Evolutionary conservation across 1,284 basidiomycete species (phyloP), one percentile per base, ranked within the genome.

Genomic region (Microbotryum lychnidis-dioicae): DNA sequence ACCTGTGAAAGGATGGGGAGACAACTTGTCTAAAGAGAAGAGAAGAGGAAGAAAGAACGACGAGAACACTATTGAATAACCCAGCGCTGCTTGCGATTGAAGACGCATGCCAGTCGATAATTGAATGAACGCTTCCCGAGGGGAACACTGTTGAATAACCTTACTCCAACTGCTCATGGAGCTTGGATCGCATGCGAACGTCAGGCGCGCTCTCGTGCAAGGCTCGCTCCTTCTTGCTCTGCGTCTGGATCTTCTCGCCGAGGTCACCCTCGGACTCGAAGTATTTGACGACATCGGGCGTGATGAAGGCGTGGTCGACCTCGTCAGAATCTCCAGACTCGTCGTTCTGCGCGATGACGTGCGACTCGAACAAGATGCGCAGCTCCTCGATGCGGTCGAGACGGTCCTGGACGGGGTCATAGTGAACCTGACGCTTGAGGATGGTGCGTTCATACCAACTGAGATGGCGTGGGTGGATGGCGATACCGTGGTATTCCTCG

Each of bases 401-500:
- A 42, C 75, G 69, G 73, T 82, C 80, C 56, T 77, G 74, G 63
- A 77, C 78, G 20, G 80, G 75, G 70, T 82, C 77, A 73, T 82
- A 81, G 56, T 76, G 70, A 23, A 73, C 69, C 70, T 80, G 75
- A 20, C 80, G 73, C 73, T 80, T 80, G 63, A 80, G 74, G 20
- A 81, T 75, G 44, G 37, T 29, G 7, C 53, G 75, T 74, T 81
- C 80, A 63, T 71, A 81, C 61, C 75, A 70, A 42, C 74, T 76
- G 16, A 82, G 71, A 73, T 82, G 80, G 33, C 79, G 73, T 14
- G 77, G 80, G 74, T 81, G 78, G 50, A 82, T 74, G 33, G 80
- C 80, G 59, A 81, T 77, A 60, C 80, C 80, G 73, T 81, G 80
- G 75, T 82, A 81, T 50, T 79, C 77, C 27, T 73, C 62, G 25